Evolutionary conservation across 257 asterid species (phyloP).

Genomic region (Cynanchum wilfordii): DNA sequence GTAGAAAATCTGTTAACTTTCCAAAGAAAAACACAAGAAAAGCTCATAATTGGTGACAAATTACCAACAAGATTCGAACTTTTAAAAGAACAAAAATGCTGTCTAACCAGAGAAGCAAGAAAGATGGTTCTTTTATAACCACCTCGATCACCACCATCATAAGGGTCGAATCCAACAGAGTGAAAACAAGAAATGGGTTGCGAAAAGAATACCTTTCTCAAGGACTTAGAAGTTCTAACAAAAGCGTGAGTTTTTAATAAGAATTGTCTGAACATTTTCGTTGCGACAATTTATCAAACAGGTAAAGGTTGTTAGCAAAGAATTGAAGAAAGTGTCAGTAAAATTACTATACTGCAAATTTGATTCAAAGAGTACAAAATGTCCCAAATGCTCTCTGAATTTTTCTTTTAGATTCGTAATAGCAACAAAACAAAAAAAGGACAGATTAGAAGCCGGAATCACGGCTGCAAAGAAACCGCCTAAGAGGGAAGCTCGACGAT

Average conservation of each 20-base stretch:
- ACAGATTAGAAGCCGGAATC: no score
- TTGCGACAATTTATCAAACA: slow-evolving; percentile 58
- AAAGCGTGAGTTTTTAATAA: slow-evolving; percentile 20
- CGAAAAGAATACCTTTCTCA: neutral
- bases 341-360: no score
- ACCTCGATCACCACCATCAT: neutral
- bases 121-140: slow-evolving; percentile 5
- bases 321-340: no score
- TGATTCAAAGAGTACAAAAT: no score
- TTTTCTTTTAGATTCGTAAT: no score
- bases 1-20: slow-evolving; percentile 35
- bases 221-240: neutral
- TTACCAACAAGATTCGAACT: slow-evolving; percentile 15
- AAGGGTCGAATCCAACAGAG: slow-evolving; percentile 16
- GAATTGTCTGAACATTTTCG: slow-evolving; percentile 24
- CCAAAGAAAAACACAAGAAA: slow-evolving; percentile 10
- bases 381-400: no score
- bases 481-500: no score
- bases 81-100: neutral
- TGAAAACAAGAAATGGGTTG: slow-evolving; percentile 17
- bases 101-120: slow-evolving; percentile 7
- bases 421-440: no score
- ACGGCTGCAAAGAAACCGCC: no score
- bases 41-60: slow-evolving; percentile 7
- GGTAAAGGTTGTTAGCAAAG: slow-evolving; percentile 4